Conservation (phyloP, 768 basidiomycete genomes). For the Psilocybe sp. region DNA sequence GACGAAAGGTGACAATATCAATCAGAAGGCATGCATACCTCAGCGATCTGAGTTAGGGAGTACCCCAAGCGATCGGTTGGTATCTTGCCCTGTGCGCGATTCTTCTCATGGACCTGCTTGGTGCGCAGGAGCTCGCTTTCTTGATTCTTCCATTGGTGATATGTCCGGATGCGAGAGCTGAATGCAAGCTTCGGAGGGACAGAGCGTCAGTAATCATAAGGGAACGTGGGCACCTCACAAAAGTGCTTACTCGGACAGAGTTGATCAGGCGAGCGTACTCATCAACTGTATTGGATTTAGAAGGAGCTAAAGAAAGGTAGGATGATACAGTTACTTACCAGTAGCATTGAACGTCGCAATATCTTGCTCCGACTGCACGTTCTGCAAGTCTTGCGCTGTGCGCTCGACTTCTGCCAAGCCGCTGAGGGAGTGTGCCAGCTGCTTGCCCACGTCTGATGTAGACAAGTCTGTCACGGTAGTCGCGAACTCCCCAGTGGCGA, state of each 20-base stretch:
- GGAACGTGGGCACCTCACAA: not conserved
- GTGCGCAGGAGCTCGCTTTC: constrained; percentile 74
- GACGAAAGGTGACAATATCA: too few species aligned
- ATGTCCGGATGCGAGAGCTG: constrained; percentile 79
- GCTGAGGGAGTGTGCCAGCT: constrained; percentile 67
- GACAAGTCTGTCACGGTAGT: constrained; percentile 68
- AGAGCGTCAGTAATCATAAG: too few species aligned
- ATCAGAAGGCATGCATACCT: constrained; percentile 54
- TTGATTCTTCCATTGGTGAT: constrained; percentile 75
- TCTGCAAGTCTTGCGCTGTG: constrained; percentile 72
- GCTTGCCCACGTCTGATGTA: constrained; percentile 70
- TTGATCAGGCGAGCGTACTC: constrained; percentile 92
- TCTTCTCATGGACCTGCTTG: constrained; percentile 78
- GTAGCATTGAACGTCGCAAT: constrained; percentile 78
- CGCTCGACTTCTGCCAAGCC: constrained; percentile 73
- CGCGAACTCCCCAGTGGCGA: constrained; percentile 76
- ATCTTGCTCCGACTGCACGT: constrained; percentile 77
- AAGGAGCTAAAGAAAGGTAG: not conserved
- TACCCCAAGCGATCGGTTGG: constrained; percentile 67
- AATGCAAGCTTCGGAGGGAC: constrained; percentile 61
- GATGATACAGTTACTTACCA: constrained; percentile 32
- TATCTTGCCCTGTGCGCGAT: constrained; percentile 71
- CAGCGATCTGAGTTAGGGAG: constrained; percentile 77
- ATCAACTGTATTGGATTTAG: constrained; percentile 50
- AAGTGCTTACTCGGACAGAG: constrained; percentile 70